Conservation (phyloP, 1,139 yeast species). For the Geotrichum fermentans region DNA sequence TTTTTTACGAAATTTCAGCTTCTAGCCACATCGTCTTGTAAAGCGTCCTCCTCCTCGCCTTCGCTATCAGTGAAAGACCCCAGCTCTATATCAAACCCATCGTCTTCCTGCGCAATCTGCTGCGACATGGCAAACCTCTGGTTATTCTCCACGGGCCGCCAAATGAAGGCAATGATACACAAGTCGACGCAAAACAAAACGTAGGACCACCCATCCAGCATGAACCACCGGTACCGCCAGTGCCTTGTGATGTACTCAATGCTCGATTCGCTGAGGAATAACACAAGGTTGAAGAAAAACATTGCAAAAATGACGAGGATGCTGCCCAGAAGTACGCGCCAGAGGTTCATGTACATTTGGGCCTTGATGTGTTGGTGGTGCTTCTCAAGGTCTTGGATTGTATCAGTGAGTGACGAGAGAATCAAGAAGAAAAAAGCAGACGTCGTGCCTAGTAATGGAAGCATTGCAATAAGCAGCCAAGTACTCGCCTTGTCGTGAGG, state of each 20-base stretch:
- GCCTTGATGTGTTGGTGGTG: conserved; percentile 90
- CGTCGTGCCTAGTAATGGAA: conserved; percentile 68
- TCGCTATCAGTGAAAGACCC: conserved; percentile 39
- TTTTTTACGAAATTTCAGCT: too few relatives aligned
- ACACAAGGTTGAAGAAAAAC: conserved; percentile 61
- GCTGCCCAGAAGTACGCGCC: conserved; percentile 67
- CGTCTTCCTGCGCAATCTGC: conserved; percentile 80
- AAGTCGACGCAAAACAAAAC: conserved; percentile 79
- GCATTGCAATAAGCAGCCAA: conserved; percentile 45
- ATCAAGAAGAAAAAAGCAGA: conserved; percentile 70
- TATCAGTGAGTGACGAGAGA: conserved; percentile 63
- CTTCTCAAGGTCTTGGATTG: conserved; percentile 66
- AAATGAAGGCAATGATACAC: conserved; percentile 76
- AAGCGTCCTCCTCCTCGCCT: conserved; percentile 18
- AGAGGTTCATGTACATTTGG: conserved; percentile 72
- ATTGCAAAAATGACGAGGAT: conserved; percentile 57
- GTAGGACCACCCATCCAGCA: conserved; percentile 92
- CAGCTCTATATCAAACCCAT: conserved; percentile 50
- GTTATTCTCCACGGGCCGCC: conserved; percentile 97
- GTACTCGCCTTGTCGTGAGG: conserved; percentile 46
- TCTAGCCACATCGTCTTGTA: too few relatives aligned
- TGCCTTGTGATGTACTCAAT: conserved; percentile 75
- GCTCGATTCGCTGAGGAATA: conserved; percentile 66
- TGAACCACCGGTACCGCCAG: conserved; percentile 88
- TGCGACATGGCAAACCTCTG: conserved; percentile 91